phyloP scores from a whole-genome alignment of 306 rosid genomes.

The Amphicarpaea edgeworthii region DNA sequence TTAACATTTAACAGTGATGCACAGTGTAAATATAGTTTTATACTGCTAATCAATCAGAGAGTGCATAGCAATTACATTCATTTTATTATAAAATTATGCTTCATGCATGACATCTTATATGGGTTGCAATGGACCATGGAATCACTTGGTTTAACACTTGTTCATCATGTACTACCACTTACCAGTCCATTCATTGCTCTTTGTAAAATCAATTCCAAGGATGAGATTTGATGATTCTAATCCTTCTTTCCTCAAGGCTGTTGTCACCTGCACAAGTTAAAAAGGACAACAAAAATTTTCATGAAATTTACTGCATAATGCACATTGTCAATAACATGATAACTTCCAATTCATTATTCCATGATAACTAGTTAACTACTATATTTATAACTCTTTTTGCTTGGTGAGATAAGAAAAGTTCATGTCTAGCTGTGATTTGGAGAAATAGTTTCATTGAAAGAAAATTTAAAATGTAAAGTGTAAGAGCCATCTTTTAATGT shows the following conservation, averaged over 20 bases:
- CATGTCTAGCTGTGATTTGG: neutral
- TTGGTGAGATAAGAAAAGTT: neutral
- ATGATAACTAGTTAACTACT: neutral
- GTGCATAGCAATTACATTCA: no score
- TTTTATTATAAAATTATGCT: no score
- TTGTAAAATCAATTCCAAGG: slow-evolving; percentile 90
- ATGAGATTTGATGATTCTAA: slow-evolving; percentile 92
- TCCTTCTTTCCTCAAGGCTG: slow-evolving; percentile 77
- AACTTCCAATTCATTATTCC: slow-evolving; percentile 3
- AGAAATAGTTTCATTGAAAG: neutral
- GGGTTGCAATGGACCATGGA: neutral
- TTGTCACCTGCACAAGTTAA: slow-evolving; percentile 63
- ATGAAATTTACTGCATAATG: slow-evolving; percentile 3
- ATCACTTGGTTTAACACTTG: neutral
- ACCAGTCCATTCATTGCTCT: slow-evolving; percentile 99
- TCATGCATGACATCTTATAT: slow-evolving; percentile 1
- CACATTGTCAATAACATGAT: slow-evolving; percentile 8
- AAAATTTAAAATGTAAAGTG: neutral
- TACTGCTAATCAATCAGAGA: no score
- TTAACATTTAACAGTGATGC: no score
- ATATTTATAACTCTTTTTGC: neutral
- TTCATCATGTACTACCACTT: slow-evolving; percentile 39
- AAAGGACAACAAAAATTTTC: neutral
- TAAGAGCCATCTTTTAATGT: neutral
- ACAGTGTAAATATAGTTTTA: no score